These are phyloP conservation scores for Diaporthe sp. DNA, from an alignment of 2,329 filamentous ascomycete species.

Conservation along the genomic window DNA sequence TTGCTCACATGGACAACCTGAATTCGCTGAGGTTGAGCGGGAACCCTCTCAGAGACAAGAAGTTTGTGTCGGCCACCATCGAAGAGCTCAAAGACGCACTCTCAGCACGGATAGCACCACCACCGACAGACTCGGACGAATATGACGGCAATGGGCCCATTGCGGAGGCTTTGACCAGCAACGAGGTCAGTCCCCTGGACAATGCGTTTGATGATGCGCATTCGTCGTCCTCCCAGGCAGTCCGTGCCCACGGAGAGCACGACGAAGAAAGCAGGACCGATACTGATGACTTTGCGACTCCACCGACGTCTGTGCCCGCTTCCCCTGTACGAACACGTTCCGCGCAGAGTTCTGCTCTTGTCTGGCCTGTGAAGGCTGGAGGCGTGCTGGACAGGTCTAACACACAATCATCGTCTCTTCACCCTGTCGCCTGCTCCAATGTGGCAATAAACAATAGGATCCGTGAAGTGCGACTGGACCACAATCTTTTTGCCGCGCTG, in stretches of 20 bases:
- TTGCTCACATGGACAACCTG: slow-evolving; percentile 84
- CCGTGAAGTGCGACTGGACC: slow-evolving; percentile 76
- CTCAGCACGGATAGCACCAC: slow-evolving; percentile 73
- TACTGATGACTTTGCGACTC: slow-evolving; percentile 68
- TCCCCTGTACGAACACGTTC: slow-evolving; percentile 64
- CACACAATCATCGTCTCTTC: slow-evolving; percentile 71
- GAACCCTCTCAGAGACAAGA: slow-evolving; percentile 92
- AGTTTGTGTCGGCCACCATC: slow-evolving; percentile 83
- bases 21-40: slow-evolving; percentile 82
- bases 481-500: slow-evolving; percentile 80
- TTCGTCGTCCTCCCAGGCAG: slow-evolving; percentile 9
- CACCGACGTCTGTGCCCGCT: slow-evolving; percentile 65
- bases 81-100: slow-evolving; percentile 85
- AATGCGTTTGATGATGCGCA: slow-evolving; percentile 15
- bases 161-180: slow-evolving; percentile 38
- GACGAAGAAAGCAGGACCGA: slow-evolving; percentile 64
- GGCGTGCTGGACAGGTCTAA: slow-evolving; percentile 78
- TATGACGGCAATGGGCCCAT: slow-evolving; percentile 33
- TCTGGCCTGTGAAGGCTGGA: slow-evolving; percentile 69
- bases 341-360: slow-evolving; percentile 60
- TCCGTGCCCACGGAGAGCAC: slow-evolving; percentile 43
- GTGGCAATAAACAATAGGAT: slow-evolving; percentile 65
- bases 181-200: slow-evolving; percentile 31
- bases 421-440: slow-evolving; percentile 68
- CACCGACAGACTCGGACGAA: slow-evolving; percentile 56